Evolutionary conservation across 177 flowering plant genomes (phyloP), one percentile per base, ranked within the genome.

Genomic region (Vitis hybrid): DNA sequence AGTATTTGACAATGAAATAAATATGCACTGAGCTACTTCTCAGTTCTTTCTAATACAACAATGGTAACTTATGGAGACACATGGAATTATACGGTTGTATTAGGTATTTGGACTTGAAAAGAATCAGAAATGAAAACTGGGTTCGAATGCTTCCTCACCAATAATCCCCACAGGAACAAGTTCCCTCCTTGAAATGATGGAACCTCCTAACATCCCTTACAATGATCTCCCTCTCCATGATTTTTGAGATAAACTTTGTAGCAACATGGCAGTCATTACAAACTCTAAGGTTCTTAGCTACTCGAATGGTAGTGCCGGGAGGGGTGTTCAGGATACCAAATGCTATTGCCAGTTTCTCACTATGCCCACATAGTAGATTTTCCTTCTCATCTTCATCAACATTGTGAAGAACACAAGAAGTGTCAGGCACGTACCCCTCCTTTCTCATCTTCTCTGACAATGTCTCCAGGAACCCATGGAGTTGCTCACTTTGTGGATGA

Each of bases 251-350:
- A 51, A 79, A 80, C 83, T 92, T 92, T 4, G 88, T 79, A 3
- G 95, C 97, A 21, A 64, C 61, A 73, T 92, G 95, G 71, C 95
- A 92, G 71, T 92, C 97, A 65, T 88, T 89, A 67, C 95, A 92
- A 15, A 92, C 90, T 63, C 95, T 81, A 8, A 92, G 88, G 81
- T 92, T 92, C 83, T 92, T 92, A 24, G 95, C 79, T 51, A 92
- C 86, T 63, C 95, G 85, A 70, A 92, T 87, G 18, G 84, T 77
- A 4, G 87, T 81, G 2, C 95, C 93, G 2, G 91, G 92, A 51
- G 87, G 82, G 3, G 82, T 86, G 66, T 92, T 92, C 35, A 92
- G 82, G 49, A 92, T 83, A 6, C 95, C 95, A 66, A 90, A 92
- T 32, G 93, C 95, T 49, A 92, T 86, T 2, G 97, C 93, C 70